phyloP scores from a whole-genome alignment of 2,329 filamentous ascomycete species.

The Fusarium algeriense region DNA sequence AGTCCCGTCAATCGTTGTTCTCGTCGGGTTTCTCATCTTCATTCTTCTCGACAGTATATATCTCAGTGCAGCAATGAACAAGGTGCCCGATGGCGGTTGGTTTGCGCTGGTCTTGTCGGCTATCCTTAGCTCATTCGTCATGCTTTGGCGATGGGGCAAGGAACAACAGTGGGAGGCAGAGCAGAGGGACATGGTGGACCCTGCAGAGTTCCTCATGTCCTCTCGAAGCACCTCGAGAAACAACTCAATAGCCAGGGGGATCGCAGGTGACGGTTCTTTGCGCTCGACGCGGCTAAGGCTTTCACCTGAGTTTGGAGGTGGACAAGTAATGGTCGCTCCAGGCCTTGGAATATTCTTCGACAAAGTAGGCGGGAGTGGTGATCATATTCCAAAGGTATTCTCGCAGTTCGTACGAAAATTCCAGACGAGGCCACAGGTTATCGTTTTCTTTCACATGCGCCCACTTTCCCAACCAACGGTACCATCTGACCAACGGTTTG shows the following conservation, averaged over 20 bases:
- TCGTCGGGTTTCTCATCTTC: conserved; percentile 72
- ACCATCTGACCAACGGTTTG: conserved; percentile 60
- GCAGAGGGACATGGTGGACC: conserved; percentile 67
- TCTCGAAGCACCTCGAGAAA: conserved; percentile 45
- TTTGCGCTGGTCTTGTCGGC: conserved; percentile 77
- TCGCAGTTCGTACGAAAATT: conserved; percentile 80
- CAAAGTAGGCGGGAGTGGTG: conserved; percentile 77
- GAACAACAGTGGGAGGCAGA: conserved; percentile 82
- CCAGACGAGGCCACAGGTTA: conserved; percentile 73
- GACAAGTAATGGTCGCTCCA: conserved; percentile 60
- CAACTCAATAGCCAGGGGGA: conserved; percentile 40
- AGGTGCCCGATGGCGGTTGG: conserved; percentile 83
- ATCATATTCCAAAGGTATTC: conserved; percentile 59
- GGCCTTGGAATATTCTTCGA: conserved; percentile 83
- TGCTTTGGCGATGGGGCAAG: conserved; percentile 84
- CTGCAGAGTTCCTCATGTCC: conserved; percentile 53
- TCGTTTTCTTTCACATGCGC: conserved; percentile 81
- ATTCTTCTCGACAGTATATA: conserved; percentile 76
- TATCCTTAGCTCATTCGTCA: conserved; percentile 73
- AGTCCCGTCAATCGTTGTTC: conserved; percentile 69
- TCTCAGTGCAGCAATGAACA: conserved; percentile 76
- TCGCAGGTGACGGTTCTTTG: conserved; percentile 25
- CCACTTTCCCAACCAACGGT: conserved; percentile 71
- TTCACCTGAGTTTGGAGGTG: conserved; percentile 57
- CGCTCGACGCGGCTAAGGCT: conserved; percentile 47